A percentile compares a stretch with the other conserved stretches of the same genome.
Conservation (phyloP, 805 yeast species). For the Starmera amethionina region DNA sequence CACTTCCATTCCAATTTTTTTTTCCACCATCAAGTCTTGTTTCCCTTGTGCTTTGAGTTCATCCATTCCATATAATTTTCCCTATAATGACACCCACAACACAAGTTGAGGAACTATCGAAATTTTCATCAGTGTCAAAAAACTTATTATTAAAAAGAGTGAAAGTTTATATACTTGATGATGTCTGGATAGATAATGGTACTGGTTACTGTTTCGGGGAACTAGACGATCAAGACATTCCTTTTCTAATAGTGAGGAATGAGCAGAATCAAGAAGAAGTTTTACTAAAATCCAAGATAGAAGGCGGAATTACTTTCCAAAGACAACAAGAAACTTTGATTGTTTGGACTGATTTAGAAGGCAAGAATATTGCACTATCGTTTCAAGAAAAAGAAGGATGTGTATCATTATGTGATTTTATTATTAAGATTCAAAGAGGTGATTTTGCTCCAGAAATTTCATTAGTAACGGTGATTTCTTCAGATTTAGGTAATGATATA, state of each 20-base stretch:
- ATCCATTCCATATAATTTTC: too few species aligned
- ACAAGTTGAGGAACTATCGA: too few species aligned
- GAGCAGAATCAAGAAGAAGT: constrained; percentile 53
- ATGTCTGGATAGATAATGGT: constrained; percentile 88
- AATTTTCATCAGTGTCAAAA: not conserved
- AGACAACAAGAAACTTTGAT: constrained; percentile 90
- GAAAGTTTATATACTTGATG: constrained; percentile 76
- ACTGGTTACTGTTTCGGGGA: constrained; percentile 86
- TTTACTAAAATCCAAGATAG: constrained; percentile 55
- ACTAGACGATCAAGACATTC: constrained; percentile 25
- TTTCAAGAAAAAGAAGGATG: constrained; percentile 93
- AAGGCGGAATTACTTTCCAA: constrained; percentile 75
- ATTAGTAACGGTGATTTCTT: constrained; percentile 54
- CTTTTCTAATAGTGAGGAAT: constrained; percentile 62
- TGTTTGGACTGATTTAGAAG: constrained; percentile 79
- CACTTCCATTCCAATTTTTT: too few species aligned
- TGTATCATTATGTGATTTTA: constrained; percentile 69
- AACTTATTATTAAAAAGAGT: constrained; percentile 56
- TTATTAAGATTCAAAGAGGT: constrained; percentile 52
- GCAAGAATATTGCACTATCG: constrained; percentile 75
- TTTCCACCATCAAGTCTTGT: too few species aligned
- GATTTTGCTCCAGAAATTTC: constrained; percentile 56
- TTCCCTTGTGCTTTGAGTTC: too few species aligned
- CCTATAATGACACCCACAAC: too few species aligned
- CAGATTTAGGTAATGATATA: constrained; percentile 39